Evolutionary conservation across 208 protist species (phyloP).

Genomic region (Zelonia costaricensis): DNA sequence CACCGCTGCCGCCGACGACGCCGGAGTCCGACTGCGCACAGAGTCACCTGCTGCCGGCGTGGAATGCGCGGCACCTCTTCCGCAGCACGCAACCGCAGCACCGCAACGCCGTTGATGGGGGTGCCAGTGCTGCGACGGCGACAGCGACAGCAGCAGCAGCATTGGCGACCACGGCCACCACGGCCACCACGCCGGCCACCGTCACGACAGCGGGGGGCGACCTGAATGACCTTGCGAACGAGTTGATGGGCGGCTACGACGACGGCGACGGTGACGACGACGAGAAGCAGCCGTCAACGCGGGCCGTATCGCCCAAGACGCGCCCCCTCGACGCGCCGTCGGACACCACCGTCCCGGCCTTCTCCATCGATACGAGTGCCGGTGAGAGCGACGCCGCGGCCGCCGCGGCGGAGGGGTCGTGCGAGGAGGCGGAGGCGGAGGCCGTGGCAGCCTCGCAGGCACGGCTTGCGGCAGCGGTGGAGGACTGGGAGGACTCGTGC

Average conservation of each 20-base stretch:
- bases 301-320: background rate
- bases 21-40: background rate
- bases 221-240: constrained; percentile 20
- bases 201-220: background rate
- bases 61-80: background rate
- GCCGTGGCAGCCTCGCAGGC: background rate
- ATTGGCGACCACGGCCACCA: background rate
- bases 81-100: background rate
- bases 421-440: background rate
- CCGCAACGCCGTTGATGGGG: background rate
- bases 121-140: background rate
- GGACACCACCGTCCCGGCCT: too few relatives aligned
- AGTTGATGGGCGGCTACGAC: constrained; percentile 10
- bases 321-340: background rate
- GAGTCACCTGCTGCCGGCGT: background rate
- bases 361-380: too few relatives aligned
- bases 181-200: too few relatives aligned
- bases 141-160: background rate
- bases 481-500: constrained; percentile 11
- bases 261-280: background rate
- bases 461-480: constrained; percentile 1
- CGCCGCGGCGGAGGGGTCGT: too few relatives aligned
- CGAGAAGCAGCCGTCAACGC: background rate
- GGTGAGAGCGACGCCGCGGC: too few relatives aligned
- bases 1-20: background rate